Percentiles rank a stretch among this genome's conserved stretches.
These are phyloP conservation scores for Hericium rajendrae DNA, from an alignment of 768 basidiomycete genomes.

Conservation along the genomic window DNA sequence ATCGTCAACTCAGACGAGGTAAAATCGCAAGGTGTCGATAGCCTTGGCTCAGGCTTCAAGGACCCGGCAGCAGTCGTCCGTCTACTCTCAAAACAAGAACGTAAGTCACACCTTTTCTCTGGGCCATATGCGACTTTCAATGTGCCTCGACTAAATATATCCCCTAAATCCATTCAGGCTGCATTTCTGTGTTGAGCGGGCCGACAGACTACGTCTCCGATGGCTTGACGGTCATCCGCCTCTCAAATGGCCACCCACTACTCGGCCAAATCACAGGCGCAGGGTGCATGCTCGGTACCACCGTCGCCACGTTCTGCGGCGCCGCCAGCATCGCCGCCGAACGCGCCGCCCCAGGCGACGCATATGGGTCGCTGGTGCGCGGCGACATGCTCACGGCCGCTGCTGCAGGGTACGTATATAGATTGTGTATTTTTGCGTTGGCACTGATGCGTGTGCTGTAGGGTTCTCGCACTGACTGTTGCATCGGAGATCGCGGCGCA, in stretches of 20 bases:
- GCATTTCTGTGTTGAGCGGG: conserved; percentile 77
- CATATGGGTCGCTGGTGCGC: conserved; percentile 41
- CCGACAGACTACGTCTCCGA: conserved; percentile 78
- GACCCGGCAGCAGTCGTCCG: conserved; percentile 66
- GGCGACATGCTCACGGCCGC: conserved; percentile 75
- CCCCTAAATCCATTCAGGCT: too few relatives aligned
- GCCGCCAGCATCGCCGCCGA: conserved; percentile 41
- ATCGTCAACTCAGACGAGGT: conserved; percentile 74
- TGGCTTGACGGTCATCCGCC: conserved; percentile 54
- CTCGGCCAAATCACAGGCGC: conserved; percentile 83
- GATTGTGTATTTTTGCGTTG: too few relatives aligned
- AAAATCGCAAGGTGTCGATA: conserved; percentile 76
- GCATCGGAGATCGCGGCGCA: conserved; percentile 51
- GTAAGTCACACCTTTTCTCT: conserved; percentile 32
- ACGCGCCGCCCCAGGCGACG: conserved; percentile 12
- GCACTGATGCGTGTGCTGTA: conserved; percentile 18
- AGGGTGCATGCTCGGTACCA: conserved; percentile 76
- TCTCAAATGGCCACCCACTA: conserved; percentile 65
- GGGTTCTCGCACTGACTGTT: conserved; percentile 44
- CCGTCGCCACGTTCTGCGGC: conserved; percentile 74
- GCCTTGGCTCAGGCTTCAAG: conserved; percentile 63
- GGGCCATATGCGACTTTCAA: background rate
- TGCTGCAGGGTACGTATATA: conserved; percentile 50
- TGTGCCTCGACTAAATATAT: too few relatives aligned
- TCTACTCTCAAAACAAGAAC: conserved; percentile 60